Percentiles rank a stretch among this genome's conserved stretches.
These are phyloP conservation scores for Calocybe cyanea DNA, from an alignment of 768 basidiomycete species.

Conservation along the genomic window DNA sequence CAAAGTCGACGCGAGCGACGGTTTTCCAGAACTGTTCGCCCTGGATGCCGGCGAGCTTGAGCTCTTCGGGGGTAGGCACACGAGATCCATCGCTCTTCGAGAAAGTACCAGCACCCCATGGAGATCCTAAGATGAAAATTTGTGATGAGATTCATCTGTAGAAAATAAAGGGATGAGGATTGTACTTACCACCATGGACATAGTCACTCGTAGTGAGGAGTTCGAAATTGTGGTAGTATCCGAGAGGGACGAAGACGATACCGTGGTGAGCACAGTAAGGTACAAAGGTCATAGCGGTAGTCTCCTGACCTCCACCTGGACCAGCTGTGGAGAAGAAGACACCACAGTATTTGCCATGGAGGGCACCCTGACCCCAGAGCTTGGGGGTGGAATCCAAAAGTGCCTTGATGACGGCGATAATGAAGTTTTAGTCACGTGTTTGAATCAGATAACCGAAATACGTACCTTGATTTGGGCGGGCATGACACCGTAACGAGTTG, in stretches of 20 bases:
- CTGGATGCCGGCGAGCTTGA: conserved; percentile 54
- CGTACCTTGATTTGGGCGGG: conserved; percentile 75
- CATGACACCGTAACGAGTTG: conserved; percentile 79
- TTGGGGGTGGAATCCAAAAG: conserved; percentile 80
- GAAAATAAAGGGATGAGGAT: background rate
- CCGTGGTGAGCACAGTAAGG: conserved; percentile 71
- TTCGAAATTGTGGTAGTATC: conserved; percentile 56
- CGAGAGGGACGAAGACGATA: conserved; percentile 67
- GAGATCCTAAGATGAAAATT: conserved; percentile 44
- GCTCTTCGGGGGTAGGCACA: conserved; percentile 54
- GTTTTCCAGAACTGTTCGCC: conserved; percentile 53
- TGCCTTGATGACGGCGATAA: conserved; percentile 29
- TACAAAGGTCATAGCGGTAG: conserved; percentile 47
- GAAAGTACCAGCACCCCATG: conserved; percentile 80
- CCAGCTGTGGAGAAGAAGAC: conserved; percentile 70
- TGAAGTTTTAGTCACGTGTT: no score
- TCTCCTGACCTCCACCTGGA: conserved; percentile 81
- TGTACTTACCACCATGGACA: conserved; percentile 61
- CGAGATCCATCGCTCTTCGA: conserved; percentile 54
- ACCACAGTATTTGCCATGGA: conserved; percentile 73
- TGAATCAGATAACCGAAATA: background rate
- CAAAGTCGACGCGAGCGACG: conserved; percentile 40
- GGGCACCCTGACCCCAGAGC: conserved; percentile 55
- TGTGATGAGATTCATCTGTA: background rate
- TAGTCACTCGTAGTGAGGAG: conserved; percentile 40